Evolutionary conservation across 768 basidiomycete species (phyloP).

Genomic region (Clavaria fumosa): DNA sequence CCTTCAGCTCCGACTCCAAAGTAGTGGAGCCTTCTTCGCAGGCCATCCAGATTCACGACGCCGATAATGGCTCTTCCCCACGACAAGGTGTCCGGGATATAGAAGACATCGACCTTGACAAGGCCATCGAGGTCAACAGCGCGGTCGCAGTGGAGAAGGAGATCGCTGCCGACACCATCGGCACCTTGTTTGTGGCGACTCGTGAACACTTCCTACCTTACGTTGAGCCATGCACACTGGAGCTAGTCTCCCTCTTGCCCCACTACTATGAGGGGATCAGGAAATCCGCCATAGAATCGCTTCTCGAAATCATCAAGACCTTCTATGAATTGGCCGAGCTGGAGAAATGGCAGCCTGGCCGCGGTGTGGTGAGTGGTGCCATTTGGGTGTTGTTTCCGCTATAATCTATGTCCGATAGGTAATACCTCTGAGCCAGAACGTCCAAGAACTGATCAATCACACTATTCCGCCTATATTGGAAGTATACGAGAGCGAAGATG

Average conservation of each 20-base stretch:
- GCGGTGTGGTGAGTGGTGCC: slow-evolving; percentile 34
- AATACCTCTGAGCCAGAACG: slow-evolving; percentile 43
- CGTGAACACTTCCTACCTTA: slow-evolving; percentile 79
- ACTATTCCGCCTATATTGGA: slow-evolving; percentile 63
- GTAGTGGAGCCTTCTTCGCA: slow-evolving; percentile 44
- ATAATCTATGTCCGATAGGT: slow-evolving; percentile 16
- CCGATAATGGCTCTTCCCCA: too few relatives aligned
- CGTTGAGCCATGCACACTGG: slow-evolving; percentile 68
- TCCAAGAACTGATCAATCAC: slow-evolving; percentile 67
- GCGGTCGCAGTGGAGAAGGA: slow-evolving; percentile 98
- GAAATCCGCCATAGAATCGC: slow-evolving; percentile 78
- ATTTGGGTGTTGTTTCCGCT: not conserved
- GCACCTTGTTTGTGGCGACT: slow-evolving; percentile 75
- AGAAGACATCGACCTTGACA: slow-evolving; percentile 70
- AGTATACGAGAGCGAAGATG: slow-evolving; percentile 89
- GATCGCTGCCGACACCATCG: slow-evolving; percentile 93
- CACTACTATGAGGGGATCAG: slow-evolving; percentile 98
- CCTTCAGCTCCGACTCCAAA: slow-evolving; percentile 33
- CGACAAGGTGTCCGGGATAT: too few relatives aligned
- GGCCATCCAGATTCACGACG: too few relatives aligned
- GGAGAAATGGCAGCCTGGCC: slow-evolving; percentile 71
- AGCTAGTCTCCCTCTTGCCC: slow-evolving; percentile 60
- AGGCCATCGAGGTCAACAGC: slow-evolving; percentile 83
- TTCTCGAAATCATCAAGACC: slow-evolving; percentile 78
- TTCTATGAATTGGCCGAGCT: slow-evolving; percentile 83